Evolutionary conservation across 129 eudicot genomes (phyloP).

Genomic region (Logfia minima): DNA sequence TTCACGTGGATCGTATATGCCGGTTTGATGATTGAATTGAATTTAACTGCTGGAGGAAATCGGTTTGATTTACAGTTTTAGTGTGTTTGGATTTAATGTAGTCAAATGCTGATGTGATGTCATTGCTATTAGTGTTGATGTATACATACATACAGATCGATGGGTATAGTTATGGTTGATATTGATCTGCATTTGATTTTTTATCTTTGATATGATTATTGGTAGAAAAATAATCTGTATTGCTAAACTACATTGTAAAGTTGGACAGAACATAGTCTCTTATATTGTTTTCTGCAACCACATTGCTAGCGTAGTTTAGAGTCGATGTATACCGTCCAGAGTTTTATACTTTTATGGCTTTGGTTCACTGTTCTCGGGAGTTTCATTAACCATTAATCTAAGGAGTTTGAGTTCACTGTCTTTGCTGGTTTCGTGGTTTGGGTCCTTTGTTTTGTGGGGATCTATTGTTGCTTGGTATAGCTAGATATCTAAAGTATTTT

Average conservation of each 20-base stretch:
- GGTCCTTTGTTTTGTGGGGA: neutral
- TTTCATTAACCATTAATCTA: neutral
- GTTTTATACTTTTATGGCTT: neutral
- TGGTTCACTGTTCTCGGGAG: neutral
- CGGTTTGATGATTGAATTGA: conserved; percentile 40
- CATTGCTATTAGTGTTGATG: conserved; percentile 7
- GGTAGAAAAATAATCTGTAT: neutral
- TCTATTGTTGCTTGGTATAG: neutral
- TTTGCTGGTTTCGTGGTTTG: neutral
- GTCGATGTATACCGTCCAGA: neutral
- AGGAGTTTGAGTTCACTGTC: neutral
- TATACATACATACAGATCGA: conserved; percentile 1
- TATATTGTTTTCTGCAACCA: neutral
- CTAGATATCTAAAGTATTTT: too few species aligned
- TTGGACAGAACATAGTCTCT: neutral
- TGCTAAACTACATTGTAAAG: neutral
- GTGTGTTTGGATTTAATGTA: conserved; percentile 7
- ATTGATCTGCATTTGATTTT: neutral
- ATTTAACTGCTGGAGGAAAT: neutral
- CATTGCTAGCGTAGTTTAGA: neutral
- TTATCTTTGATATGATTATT: neutral
- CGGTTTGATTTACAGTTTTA: conserved; percentile 17
- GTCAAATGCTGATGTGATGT: neutral
- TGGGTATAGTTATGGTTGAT: neutral
- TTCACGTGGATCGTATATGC: conserved; percentile 42